Conservation (phyloP, 2,329 filamentous ascomycete genomes). For the Talaromyces sp. region DNA sequence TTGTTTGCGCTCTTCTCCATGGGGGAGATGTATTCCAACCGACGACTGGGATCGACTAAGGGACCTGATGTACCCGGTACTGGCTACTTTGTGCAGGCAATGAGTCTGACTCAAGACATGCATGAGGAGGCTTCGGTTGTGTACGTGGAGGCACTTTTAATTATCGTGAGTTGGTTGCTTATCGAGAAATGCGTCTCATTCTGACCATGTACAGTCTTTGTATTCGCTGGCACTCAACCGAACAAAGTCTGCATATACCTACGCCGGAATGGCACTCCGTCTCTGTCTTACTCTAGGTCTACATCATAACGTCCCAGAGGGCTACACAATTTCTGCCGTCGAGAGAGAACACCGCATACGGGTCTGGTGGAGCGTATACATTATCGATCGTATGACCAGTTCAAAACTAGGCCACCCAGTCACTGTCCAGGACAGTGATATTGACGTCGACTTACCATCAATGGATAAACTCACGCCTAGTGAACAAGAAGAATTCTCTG, state of each 20-base stretch:
- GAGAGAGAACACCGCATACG: conserved; percentile 22
- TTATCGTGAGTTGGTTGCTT: conserved; percentile 9
- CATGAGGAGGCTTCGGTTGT: conserved; percentile 21
- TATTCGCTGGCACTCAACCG: conserved; percentile 22
- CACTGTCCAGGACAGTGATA: conserved; percentile 21
- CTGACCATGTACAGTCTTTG: conserved; percentile 11
- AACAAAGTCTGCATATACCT: conserved; percentile 22
- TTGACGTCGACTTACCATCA: conserved; percentile 22
- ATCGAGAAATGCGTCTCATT: background rate
- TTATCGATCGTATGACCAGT: conserved; percentile 21
- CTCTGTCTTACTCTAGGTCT: conserved; percentile 21
- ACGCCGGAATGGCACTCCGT: conserved; percentile 22
- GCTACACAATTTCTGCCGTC: conserved; percentile 19
- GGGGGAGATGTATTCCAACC: conserved; percentile 24
- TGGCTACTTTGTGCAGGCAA: conserved; percentile 22
- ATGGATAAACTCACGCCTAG: conserved; percentile 20
- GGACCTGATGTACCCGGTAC: conserved; percentile 20
- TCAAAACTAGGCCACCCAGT: conserved; percentile 23
- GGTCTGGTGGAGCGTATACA: conserved; percentile 23
- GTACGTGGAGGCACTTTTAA: conserved; percentile 21
- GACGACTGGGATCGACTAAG: conserved; percentile 19
- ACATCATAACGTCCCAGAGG: conserved; percentile 22
- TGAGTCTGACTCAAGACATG: conserved; percentile 21
- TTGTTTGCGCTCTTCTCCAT: conserved; percentile 25
- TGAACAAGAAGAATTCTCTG: conserved; percentile 22